phyloP scores from a whole-genome alignment of 179 eudicot genomes.

The Vitellaria paradoxa region DNA sequence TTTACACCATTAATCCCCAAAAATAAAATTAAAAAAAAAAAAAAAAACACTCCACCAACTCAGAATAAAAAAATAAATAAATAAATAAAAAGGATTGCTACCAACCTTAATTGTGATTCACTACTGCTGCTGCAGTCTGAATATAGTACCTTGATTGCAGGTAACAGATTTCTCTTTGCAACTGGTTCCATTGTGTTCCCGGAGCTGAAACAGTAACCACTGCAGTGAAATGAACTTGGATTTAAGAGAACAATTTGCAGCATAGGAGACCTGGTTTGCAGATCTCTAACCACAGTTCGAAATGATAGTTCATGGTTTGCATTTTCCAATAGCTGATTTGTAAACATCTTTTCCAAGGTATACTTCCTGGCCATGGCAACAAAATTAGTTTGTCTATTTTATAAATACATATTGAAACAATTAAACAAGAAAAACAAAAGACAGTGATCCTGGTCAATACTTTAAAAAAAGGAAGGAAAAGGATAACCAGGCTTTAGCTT shows the following conservation, averaged over 20 bases:
- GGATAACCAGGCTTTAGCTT: background rate
- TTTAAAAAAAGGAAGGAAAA: background rate
- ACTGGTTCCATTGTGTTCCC: conserved; percentile 28
- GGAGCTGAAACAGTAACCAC: conserved; percentile 41
- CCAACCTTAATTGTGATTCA: conserved; percentile 52
- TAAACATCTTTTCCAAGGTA: conserved; percentile 82
- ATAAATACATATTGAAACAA: conserved; percentile 5
- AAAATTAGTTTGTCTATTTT: conserved; percentile 1
- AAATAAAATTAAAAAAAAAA: background rate
- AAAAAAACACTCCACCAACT: background rate
- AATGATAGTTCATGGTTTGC: conserved; percentile 87
- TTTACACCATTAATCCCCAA: background rate
- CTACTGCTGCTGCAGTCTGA: conserved; percentile 30
- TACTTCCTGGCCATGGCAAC: conserved; percentile 49
- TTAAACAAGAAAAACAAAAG: background rate
- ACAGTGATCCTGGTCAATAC: too few relatives aligned
- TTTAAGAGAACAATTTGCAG: conserved; percentile 74
- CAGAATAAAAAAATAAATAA: background rate
- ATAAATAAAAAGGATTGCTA: background rate
- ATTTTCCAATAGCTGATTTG: conserved; percentile 70
- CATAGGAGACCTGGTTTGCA: conserved; percentile 50
- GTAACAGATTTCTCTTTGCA: conserved; percentile 53
- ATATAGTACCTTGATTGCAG: conserved; percentile 69
- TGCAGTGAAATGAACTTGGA: conserved; percentile 70
- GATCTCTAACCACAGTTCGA: conserved; percentile 72